These are phyloP conservation scores for Mariannaea sp. DNA, from an alignment of 2,329 filamentous ascomycete genomes.

Conservation along the genomic window DNA sequence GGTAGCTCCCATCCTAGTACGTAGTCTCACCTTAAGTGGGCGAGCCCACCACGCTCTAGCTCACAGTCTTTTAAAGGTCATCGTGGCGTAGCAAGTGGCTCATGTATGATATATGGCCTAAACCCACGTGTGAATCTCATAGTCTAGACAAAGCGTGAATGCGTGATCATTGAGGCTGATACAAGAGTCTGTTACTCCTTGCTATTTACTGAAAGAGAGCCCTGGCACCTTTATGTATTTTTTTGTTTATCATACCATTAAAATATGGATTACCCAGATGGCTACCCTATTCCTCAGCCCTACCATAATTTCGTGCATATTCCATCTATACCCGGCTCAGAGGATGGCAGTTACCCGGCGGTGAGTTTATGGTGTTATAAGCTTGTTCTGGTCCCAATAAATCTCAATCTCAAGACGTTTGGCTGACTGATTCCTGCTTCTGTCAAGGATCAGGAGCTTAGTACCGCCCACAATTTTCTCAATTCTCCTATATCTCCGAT, in stretches of 20 bases:
- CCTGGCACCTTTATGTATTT: not conserved
- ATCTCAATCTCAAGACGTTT: not conserved
- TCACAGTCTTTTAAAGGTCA: no score
- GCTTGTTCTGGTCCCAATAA: conserved; percentile 27
- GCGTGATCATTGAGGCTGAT: not conserved
- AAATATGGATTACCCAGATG: conserved; percentile 58
- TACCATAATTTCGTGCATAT: conserved; percentile 61
- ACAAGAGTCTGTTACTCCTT: not conserved
- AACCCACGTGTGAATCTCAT: not conserved
- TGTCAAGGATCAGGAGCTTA: conserved; percentile 43
- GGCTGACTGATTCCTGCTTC: conserved; percentile 14
- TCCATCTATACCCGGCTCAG: conserved; percentile 55
- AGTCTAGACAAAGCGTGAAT: conserved; percentile 9
- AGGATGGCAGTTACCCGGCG: conserved; percentile 59
- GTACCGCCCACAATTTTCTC: conserved; percentile 28
- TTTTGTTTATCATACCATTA: not conserved
- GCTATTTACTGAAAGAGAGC: not conserved
- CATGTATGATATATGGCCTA: no score
- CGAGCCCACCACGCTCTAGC: no score
- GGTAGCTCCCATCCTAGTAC: no score
- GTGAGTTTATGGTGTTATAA: conserved; percentile 47
- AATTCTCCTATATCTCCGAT: conserved; percentile 59
- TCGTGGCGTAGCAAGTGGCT: no score
- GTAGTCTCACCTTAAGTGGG: no score
- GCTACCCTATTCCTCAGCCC: conserved; percentile 54